Base-by-base conservation (phyloP, 192 early-diverging fungal species). In the Podila epicladia region DNA sequence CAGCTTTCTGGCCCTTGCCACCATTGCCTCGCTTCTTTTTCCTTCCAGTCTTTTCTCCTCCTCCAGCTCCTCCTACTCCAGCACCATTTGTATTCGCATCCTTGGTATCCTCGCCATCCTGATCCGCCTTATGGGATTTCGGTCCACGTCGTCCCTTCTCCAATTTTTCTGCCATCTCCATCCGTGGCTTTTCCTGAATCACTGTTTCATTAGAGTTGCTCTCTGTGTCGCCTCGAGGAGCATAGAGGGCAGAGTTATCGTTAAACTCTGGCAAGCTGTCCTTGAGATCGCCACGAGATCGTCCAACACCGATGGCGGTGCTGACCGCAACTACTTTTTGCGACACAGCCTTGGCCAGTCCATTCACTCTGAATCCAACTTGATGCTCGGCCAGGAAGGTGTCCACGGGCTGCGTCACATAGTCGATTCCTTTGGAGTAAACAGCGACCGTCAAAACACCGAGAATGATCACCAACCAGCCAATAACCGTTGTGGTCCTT, bases 1-100 rank as follows among this genome's bases (percentile, higher is more conserved):
- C 75, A 13, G 71, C 67, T 38, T 69, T 76, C 29, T 76, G 67
- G 4, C 74, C 63, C 29, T 80, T 80, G 13, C 77, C 77, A 13
- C 77, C 77, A 38, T 60, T 66, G n/a, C 77, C 77, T 32, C 77
- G 67, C 64, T 80, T 80, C 57, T 73, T 80, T 45, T 68, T 80
- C 13, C 77, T 66, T 69, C 77, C 70, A 15, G 55, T 69, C 17
- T 69, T 62, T 15, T 62, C 74, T 19, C 74, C 68, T 20, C n/a
- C 64, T 17, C 61, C 59, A 0, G 26, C 58, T 58, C 64, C 57
- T 7, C 26, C 59, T 38, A 37, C 63, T 49, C 71, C 62, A 17
- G 61, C 22, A 2, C 62, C 62, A 17, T 70, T 62, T 53, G 28
- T 24, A n/a, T 62, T 62, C 6, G 35, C 29, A 3, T 49, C 62